Conservation (phyloP, 345 rosid species). For the Brassica cretica region DNA sequence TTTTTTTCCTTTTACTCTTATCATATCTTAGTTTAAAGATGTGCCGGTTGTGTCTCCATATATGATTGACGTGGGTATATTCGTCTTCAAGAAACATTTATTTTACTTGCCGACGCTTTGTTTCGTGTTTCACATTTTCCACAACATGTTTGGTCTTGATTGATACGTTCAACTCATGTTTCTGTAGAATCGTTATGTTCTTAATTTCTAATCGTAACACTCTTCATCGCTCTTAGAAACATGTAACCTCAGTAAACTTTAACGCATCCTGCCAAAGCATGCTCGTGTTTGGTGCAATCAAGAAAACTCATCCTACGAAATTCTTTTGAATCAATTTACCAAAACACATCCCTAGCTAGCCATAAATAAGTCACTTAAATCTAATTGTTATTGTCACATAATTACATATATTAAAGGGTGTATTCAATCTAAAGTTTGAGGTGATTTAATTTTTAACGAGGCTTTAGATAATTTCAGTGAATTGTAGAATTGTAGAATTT, state of each 20-base stretch:
- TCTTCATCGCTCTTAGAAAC: background rate
- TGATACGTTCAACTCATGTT: background rate
- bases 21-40: background rate
- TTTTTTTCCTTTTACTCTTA: background rate
- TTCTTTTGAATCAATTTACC: background rate
- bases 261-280: background rate
- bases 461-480: too few species aligned
- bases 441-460: too few species aligned
- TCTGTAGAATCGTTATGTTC: conserved; percentile 1
- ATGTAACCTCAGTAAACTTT: background rate
- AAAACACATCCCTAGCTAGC: background rate
- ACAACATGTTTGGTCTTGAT: background rate
- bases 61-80: conserved; percentile 1
- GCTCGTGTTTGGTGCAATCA: background rate
- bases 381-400: background rate
- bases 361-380: background rate
- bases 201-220: background rate
- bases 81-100: background rate
- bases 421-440: too few species aligned
- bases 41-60: conserved; percentile 2
- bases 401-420: background rate
- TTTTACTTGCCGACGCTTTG: background rate
- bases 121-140: conserved; percentile 1
- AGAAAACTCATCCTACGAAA: background rate
- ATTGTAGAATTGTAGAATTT: too few species aligned